These are phyloP conservation scores for Calonectria hawksworthii DNA, from an alignment of 2,329 filamentous ascomycete species.

Conservation along the genomic window DNA sequence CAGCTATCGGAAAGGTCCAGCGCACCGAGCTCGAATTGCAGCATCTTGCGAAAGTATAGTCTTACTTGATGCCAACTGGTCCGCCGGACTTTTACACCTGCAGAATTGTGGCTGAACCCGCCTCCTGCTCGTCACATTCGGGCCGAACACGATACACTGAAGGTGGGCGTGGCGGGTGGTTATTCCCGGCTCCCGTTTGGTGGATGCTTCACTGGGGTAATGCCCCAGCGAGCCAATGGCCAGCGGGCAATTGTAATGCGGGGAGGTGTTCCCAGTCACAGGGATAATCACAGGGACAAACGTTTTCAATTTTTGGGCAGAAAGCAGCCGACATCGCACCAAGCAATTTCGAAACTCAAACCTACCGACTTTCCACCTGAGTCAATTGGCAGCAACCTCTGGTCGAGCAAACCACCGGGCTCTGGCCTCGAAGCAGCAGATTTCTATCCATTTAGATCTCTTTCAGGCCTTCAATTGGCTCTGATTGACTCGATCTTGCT, in stretches of 20 bases:
- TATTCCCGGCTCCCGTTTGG: constrained; percentile 21
- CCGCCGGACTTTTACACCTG: not conserved
- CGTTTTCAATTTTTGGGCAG: constrained; percentile 40
- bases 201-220: constrained; percentile 26
- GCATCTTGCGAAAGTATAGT: not conserved
- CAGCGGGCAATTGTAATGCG: constrained; percentile 45
- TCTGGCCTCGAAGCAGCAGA: constrained; percentile 27
- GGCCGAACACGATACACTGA: not conserved
- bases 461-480: constrained; percentile 40
- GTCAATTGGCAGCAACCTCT: constrained; percentile 15
- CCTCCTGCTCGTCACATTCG: not conserved
- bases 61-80: not conserved
- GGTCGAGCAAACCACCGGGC: constrained; percentile 22
- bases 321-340: constrained; percentile 48
- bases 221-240: constrained; percentile 31
- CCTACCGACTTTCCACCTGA: constrained; percentile 16
- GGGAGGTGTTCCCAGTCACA: constrained; percentile 47
- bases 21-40: too few relatives aligned
- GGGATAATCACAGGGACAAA: constrained; percentile 53
- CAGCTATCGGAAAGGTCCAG: not conserved
- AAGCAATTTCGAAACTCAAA: constrained; percentile 36
- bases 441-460: constrained; percentile 23
- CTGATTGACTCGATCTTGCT: constrained; percentile 11
- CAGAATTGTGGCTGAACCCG: not conserved
- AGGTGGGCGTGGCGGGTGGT: not conserved